Conservation (phyloP, 208 protist species). For the Leishmania martiniquensis region DNA sequence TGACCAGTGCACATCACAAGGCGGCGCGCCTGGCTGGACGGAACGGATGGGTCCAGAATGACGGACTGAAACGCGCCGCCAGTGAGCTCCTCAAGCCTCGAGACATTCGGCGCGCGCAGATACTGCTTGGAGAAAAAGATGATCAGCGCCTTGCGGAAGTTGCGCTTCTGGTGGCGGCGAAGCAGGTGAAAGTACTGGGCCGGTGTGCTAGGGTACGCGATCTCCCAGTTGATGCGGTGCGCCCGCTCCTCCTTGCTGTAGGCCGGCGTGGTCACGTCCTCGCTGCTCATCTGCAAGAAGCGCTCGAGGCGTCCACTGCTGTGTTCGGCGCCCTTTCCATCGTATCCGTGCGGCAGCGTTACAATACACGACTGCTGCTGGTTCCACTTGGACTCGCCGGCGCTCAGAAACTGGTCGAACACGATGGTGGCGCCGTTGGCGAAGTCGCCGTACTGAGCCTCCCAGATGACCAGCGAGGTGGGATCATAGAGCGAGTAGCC, state of each 20-base stretch:
- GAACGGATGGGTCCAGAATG: constrained; percentile 75
- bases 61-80: constrained; percentile 76
- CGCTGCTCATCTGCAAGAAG: constrained; percentile 97
- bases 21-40: constrained; percentile 70
- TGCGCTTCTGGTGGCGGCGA: constrained; percentile 96
- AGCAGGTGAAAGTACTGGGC: constrained; percentile 99
- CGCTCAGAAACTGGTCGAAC: constrained; percentile 97
- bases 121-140: constrained; percentile 94
- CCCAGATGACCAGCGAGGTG: constrained; percentile 97
- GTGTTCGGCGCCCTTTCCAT: constrained; percentile 98
- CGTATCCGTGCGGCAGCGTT: constrained; percentile 98
- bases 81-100: constrained; percentile 59
- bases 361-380: constrained; percentile 96
- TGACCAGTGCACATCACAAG: constrained; percentile 98
- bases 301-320: constrained; percentile 97
- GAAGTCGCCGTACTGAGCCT: constrained; percentile 99
- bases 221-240: constrained; percentile 89
- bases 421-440: constrained; percentile 98
- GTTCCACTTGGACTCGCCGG: constrained; percentile 98
- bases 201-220: constrained; percentile 95
- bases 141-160: constrained; percentile 99
- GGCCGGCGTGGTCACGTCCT: constrained; percentile 83
- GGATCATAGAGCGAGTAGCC: constrained; percentile 96
- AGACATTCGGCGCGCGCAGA: constrained; percentile 89
- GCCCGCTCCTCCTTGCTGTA: constrained; percentile 68